Conservation (phyloP, 2,329 filamentous ascomycete species). For the Ophiostoma quercus region DNA sequence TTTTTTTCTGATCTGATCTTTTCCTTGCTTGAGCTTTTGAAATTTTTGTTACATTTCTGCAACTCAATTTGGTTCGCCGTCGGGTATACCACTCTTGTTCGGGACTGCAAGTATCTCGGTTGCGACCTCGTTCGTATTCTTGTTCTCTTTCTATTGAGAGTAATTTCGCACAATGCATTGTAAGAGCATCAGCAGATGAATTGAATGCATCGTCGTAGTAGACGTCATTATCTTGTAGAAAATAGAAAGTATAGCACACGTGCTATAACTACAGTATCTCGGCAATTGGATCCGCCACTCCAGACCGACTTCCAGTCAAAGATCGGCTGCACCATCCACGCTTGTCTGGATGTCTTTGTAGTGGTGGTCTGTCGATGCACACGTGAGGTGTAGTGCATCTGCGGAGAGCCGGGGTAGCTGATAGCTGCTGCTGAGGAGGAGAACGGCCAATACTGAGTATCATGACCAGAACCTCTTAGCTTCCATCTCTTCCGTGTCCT, state of each 20-base stretch:
- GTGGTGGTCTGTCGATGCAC: background rate
- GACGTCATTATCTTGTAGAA: too few relatives aligned
- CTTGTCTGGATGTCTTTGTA: background rate
- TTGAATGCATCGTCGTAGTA: too few relatives aligned
- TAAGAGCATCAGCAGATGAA: too few relatives aligned
- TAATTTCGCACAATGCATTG: too few relatives aligned
- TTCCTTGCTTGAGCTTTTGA: background rate
- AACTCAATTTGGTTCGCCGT: background rate
- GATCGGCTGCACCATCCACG: background rate
- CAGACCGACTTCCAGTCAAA: background rate
- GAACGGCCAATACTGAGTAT: background rate
- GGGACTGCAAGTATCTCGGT: background rate
- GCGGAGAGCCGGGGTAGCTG: background rate
- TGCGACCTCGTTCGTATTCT: background rate
- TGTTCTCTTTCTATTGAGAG: background rate
- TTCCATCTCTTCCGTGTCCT: background rate
- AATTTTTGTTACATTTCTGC: background rate
- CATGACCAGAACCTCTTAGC: background rate
- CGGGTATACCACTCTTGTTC: background rate
- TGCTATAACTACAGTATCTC: too few relatives aligned
- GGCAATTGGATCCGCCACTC: background rate
- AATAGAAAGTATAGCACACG: too few relatives aligned
- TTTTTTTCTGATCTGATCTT: background rate
- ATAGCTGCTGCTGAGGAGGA: background rate
- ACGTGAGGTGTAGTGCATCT: background rate